Base-by-base conservation (phyloP, 2,329 filamentous ascomycete species). In the Sporothrix brasiliensis region DNA sequence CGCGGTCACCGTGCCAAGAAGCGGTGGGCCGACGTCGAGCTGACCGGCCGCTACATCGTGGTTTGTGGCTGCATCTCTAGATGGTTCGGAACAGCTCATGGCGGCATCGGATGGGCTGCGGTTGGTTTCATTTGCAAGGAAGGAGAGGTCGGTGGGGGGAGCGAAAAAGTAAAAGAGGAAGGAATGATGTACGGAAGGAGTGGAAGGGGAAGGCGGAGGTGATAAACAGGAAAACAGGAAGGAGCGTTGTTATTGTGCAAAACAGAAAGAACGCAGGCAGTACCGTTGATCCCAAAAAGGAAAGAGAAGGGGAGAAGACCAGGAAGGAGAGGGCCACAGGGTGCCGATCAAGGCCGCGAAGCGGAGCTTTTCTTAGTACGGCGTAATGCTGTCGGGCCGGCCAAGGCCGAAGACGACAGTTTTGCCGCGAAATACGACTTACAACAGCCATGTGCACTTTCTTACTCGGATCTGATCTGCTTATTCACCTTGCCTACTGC, bases 31-130 rank as follows among this genome's bases (percentile, higher is more conserved):
- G n/a, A 49, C n/a, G 41, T 50, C 39, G 27, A 24, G 47, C 19
- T 44, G 10, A 13, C 44, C 19, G 60, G 21, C 39, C n/a, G 24
- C 63, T 66, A 69, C 70, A 67, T 69, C 41, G 24, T 27, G 66
- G 27, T 27, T 58, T 27, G 67, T 19, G 16, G 67, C 30, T 56
- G 61, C 16, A n/a, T 67, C 30, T 44, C 34, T 63, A 34, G 24
- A 6, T 7, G 50, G n/a, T 19, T 53, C 53, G 34, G 54, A 34
- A 65, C 41, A 54, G 61, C 61, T 67, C 72, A 73, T 73, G 71
- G 69, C 70, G 65, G 54, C 72, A 73, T 73, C 66, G 69, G 63
- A 69, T 30, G 30, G 67, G 27, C 30, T n/a, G n/a, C n/a, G 44
- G 65, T 34, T 61, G 60, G 52, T 49, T 56, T 53, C 52, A 69